These are phyloP conservation scores for Nitzschia sp. DNA, from an alignment of 108 stramenopile genomes.

Conservation along the genomic window DNA sequence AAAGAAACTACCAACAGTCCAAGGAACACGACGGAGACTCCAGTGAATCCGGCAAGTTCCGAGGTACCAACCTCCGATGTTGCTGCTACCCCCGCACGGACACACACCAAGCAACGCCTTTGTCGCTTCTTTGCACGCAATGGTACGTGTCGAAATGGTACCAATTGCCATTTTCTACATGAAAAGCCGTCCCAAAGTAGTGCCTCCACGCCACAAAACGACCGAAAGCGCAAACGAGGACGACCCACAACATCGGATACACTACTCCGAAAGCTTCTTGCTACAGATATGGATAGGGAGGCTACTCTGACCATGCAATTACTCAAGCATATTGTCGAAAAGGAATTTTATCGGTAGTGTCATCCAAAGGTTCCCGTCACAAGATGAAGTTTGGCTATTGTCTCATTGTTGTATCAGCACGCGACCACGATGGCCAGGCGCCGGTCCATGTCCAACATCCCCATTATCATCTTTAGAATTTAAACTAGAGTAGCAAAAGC, in stretches of 20 bases:
- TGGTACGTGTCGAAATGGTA: constrained; percentile 52
- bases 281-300: constrained; percentile 76
- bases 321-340: constrained; percentile 71
- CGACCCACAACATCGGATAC: constrained; percentile 25
- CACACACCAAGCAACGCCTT: constrained; percentile 4
- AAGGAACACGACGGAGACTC: neutral
- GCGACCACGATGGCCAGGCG: too few species aligned
- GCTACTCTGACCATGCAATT: constrained; percentile 66
- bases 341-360: constrained; percentile 45
- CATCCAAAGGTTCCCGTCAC: too few species aligned
- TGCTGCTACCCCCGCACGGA: neutral
- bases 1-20: neutral
- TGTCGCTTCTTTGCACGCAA: constrained; percentile 56
- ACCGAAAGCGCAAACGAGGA: constrained; percentile 31
- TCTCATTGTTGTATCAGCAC: too few species aligned
- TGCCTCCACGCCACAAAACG: neutral
- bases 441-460: too few species aligned
- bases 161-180: constrained; percentile 47
- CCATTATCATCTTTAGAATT: too few species aligned
- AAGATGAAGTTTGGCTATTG: too few species aligned
- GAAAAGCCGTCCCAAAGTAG: constrained; percentile 18
- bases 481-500: too few species aligned
- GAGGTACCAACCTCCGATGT: too few species aligned
- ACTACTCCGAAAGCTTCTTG: constrained; percentile 67
- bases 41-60: neutral